Conservation (phyloP, 257 asterid genomes). For the Nicotiana noctiflora region DNA sequence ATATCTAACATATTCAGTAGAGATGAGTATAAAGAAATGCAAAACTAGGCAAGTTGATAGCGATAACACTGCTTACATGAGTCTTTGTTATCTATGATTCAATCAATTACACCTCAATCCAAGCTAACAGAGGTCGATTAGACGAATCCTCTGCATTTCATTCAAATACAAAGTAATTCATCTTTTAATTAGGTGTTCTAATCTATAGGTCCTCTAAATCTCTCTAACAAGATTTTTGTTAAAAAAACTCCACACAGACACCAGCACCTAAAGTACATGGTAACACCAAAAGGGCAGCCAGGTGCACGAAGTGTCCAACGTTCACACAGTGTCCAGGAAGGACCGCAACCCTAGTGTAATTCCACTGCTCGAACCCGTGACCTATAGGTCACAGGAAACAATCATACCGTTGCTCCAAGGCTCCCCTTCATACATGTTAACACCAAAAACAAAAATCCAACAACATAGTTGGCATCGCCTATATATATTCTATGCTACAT, state of each 20-base stretch:
- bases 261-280: too few relatives aligned
- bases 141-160: not conserved
- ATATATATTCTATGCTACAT: not conserved
- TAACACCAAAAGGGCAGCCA: too few relatives aligned
- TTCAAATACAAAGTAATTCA: not conserved
- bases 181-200: not conserved
- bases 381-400: too few relatives aligned
- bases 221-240: too few relatives aligned
- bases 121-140: not conserved
- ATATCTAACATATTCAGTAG: not conserved
- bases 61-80: not conserved
- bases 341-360: too few relatives aligned
- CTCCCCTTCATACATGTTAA: not conserved
- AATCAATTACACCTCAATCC: too few relatives aligned
- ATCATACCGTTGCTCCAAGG: too few relatives aligned
- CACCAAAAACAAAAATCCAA: not conserved
- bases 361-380: too few relatives aligned
- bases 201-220: not conserved
- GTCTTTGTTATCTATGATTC: not conserved
- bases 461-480: not conserved
- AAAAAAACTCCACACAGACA: too few relatives aligned
- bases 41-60: not conserved
- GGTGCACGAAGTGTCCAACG: too few relatives aligned
- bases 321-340: too few relatives aligned
- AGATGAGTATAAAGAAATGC: not conserved